Evolutionary conservation across 2,329 filamentous ascomycete species (phyloP), one percentile per base, ranked within the genome.

Genomic region (Albophoma yamanashiensis): DNA sequence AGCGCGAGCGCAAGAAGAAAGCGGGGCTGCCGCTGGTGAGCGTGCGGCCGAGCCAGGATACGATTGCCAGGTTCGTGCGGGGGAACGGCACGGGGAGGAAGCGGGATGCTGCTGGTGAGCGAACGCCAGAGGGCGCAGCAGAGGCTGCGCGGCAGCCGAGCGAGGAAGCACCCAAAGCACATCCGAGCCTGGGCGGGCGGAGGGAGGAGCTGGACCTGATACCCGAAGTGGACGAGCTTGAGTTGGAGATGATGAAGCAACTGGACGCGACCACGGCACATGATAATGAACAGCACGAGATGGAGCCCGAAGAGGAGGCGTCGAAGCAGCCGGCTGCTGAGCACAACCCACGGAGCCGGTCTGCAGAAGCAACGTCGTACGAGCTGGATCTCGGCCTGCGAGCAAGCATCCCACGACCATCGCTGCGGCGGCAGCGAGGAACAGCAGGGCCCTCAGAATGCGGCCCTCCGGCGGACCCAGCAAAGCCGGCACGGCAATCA

Each of bases 1-100:
- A 79, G 61, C 73, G 71, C 53, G 77, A 80, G n/a, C 77, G 74
- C 58, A 82, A 78, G 71, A 80, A 73, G 65, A 79, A 74, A 62
- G 78, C 75, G 59, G 80, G 83, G 0, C 60, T 83, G 61, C 84
- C 84, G 17, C 70, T 84, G 5, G 75, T 82, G n/a, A 75, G 74
- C 15, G 79, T 83, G 5, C 75, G 78, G 42, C 79, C 83, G 0
- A 85, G 83, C 40, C 84, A 86, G 67, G 79, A 79, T 50, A 82
- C 79, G 0, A 83, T 87, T 62, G 74, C 81, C 22, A 68, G 76
- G 42, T 86, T 86, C 60, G 70, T 82, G 9, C 71, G 73, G 42
- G 71, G 73, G 0, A 70, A 72, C n/a, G 70, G 69, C 1, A 64
- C 64, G 3, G 60, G 61, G 1, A 73, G 64, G 58, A 74, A 74